Conservation (phyloP, 192 early-diverging fungal species). For the Backusella macrospora region DNA sequence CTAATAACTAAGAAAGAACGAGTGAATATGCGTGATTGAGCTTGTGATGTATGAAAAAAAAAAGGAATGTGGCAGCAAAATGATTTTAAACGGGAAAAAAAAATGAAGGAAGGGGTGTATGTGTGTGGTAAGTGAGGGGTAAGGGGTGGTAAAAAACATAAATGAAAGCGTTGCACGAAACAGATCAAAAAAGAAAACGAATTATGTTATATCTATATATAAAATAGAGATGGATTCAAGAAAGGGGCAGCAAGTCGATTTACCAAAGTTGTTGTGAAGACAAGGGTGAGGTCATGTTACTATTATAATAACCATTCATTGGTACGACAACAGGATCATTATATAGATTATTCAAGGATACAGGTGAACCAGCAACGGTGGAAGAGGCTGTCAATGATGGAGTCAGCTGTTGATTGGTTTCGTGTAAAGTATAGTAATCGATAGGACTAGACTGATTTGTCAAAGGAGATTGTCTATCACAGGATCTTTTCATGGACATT, state of each 20-base stretch:
- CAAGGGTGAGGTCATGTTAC: neutral
- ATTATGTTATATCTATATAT: conserved; percentile 1
- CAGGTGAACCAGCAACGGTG: conserved; percentile 13
- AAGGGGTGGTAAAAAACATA: neutral
- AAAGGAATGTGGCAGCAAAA: conserved; percentile 3
- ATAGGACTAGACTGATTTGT: conserved; percentile 8
- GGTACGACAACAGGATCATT: conserved; percentile 11
- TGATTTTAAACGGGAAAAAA: neutral
- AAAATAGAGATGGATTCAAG: neutral
- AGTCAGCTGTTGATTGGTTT: conserved; percentile 4
- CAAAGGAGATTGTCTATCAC: conserved; percentile 11
- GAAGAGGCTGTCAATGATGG: conserved; percentile 13
- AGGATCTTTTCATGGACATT: neutral
- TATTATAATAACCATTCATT: neutral
- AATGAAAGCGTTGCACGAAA: neutral
- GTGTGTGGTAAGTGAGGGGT: neutral
- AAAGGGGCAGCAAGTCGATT: neutral
- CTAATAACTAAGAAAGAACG: conserved; percentile 7
- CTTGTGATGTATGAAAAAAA: neutral
- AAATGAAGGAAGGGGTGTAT: neutral
- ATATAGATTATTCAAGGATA: conserved; percentile 10
- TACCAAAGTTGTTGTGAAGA: conserved; percentile 11
- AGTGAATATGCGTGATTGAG: neutral
- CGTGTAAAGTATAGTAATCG: conserved; percentile 12
- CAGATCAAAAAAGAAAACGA: conserved; percentile 1